Conservation (phyloP, 2,329 filamentous ascomycete genomes). For the Fusarium irregulare region DNA sequence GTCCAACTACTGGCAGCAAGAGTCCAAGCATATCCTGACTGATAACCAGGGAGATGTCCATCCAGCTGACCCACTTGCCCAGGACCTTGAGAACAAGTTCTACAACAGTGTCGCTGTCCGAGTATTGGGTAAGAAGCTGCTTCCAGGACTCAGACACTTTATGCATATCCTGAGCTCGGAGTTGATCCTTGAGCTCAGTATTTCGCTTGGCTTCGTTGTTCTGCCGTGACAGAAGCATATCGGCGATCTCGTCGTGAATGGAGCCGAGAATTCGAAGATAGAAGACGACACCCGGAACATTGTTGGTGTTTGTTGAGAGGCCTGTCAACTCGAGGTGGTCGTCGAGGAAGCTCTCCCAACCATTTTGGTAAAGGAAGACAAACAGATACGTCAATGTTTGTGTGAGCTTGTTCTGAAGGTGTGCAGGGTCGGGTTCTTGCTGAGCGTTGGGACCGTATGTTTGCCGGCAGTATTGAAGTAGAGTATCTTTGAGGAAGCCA, state of each 20-base stretch:
- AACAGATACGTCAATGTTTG: constrained; percentile 97
- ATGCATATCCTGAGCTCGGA: constrained; percentile 86
- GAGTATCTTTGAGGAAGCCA: constrained; percentile 79
- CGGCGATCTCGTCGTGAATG: constrained; percentile 97
- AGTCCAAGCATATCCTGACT: constrained; percentile 88
- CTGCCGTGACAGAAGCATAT: constrained; percentile 84
- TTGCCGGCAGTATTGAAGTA: constrained; percentile 83
- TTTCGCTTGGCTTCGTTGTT: constrained; percentile 85
- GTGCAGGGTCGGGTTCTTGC: constrained; percentile 74
- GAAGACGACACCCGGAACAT: constrained; percentile 80
- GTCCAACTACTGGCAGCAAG: constrained; percentile 88
- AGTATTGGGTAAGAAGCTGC: constrained; percentile 84
- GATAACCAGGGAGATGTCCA: constrained; percentile 93
- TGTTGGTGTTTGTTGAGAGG: constrained; percentile 72
- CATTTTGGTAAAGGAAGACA: constrained; percentile 83
- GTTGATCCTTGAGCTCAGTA: constrained; percentile 88
- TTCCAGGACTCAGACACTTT: constrained; percentile 93
- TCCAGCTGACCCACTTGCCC: constrained; percentile 98
- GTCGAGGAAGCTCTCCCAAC: constrained; percentile 91
- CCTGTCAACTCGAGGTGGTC: constrained; percentile 85
- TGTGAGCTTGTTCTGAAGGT: constrained; percentile 95
- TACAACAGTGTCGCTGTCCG: constrained; percentile 76
- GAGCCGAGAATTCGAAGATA: constrained; percentile 90
- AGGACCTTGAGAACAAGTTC: constrained; percentile 93
- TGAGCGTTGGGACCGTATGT: constrained; percentile 73